phyloP scores from a whole-genome alignment of 306 rosid genomes.

The Prinsepia uniflora region DNA sequence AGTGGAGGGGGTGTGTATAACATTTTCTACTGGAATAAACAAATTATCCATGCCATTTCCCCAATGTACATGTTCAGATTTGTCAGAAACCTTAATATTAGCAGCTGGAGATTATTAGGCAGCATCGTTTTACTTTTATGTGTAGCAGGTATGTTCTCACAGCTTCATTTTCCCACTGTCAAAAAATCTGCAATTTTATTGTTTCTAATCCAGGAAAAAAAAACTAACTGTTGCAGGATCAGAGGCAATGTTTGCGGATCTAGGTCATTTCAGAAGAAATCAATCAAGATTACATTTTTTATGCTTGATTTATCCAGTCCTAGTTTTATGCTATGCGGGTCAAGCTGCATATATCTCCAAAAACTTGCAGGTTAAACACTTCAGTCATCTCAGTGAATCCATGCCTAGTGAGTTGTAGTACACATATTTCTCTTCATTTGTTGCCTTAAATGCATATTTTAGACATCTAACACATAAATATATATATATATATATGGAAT shows the following conservation, averaged over 20 bases:
- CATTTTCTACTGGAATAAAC: slow-evolving; percentile 43
- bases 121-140: slow-evolving; percentile 60
- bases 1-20: slow-evolving; percentile 55
- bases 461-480: slow-evolving; percentile 22
- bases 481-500: slow-evolving; percentile 5
- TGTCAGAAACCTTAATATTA: slow-evolving; percentile 27
- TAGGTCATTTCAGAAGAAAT: slow-evolving; percentile 79
- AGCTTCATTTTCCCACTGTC: not conserved
- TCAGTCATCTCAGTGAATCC: slow-evolving; percentile 59
- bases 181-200: not conserved
- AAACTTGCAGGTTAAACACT: slow-evolving; percentile 32
- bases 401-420: slow-evolving; percentile 52
- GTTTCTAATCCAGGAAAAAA: slow-evolving; percentile 1
- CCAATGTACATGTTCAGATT: slow-evolving; percentile 60
- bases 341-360: slow-evolving; percentile 77
- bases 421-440: not conserved
- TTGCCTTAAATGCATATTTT: slow-evolving; percentile 5
- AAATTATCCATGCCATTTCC: slow-evolving; percentile 51
- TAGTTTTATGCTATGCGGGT: slow-evolving; percentile 66
- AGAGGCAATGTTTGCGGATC: slow-evolving; percentile 73
- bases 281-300: slow-evolving; percentile 70
- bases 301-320: slow-evolving; percentile 78
- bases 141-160: slow-evolving; percentile 43
- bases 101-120: slow-evolving; percentile 64
- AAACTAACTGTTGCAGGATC: slow-evolving; percentile 45